phyloP scores from a whole-genome alignment of 805 yeast species.

The Trichomonascus vanleenenianus region DNA sequence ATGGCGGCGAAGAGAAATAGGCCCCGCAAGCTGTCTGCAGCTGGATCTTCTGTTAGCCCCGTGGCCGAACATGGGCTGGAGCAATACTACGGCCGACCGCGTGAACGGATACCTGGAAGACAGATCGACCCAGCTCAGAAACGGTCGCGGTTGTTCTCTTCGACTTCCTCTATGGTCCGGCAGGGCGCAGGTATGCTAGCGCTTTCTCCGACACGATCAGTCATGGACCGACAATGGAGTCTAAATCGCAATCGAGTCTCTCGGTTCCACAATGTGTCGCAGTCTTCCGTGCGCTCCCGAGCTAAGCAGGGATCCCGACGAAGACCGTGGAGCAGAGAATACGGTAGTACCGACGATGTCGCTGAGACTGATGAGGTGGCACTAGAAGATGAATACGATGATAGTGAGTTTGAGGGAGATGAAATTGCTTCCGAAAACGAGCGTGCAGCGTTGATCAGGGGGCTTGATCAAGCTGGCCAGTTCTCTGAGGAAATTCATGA shows the following conservation, averaged over 20 bases:
- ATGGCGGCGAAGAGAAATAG: too few species aligned
- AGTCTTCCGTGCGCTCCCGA: too few species aligned
- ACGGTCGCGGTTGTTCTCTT: slow-evolving; percentile 5
- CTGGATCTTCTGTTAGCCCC: too few species aligned
- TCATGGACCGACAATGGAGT: slow-evolving; percentile 5
- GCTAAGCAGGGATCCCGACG: too few species aligned
- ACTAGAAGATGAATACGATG: slow-evolving; percentile 5
- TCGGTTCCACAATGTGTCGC: not conserved
- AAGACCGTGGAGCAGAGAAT: too few species aligned
- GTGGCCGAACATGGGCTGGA: too few species aligned
- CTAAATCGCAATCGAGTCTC: not conserved
- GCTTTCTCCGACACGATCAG: slow-evolving; percentile 11
- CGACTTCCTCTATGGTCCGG: slow-evolving; percentile 5
- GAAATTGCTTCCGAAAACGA: slow-evolving; percentile 1
- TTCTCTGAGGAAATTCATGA: slow-evolving; percentile 5
- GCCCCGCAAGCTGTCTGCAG: too few species aligned
- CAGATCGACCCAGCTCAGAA: not conserved
- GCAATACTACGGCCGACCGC: too few species aligned
- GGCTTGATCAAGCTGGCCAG: not conserved
- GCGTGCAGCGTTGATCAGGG: not conserved
- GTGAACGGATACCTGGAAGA: not conserved
- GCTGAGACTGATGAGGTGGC: slow-evolving; percentile 7
- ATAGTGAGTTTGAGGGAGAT: not conserved
- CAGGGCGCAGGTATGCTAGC: slow-evolving; percentile 5
- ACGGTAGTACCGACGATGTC: slow-evolving; percentile 1